These are phyloP conservation scores for Dendrocalamus sinicus DNA, from an alignment of 176 grass and related monocot genomes.

Conservation along the genomic window DNA sequence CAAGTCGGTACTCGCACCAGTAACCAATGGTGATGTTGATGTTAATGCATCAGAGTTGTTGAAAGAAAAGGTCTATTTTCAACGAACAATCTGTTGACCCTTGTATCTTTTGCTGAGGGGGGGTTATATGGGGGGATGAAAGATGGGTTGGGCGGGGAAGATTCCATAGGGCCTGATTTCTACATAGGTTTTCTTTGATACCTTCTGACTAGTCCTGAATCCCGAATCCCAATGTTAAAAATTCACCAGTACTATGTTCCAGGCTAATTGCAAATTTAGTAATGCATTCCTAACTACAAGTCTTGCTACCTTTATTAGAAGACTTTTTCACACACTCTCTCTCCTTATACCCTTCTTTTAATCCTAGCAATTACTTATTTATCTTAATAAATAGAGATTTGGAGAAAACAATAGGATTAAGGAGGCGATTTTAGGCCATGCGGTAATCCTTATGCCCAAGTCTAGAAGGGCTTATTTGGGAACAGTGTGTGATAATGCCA, in stretches of 20 bases:
- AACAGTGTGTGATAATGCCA: background rate
- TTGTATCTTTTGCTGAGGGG: conserved; percentile 15
- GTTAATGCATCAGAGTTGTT: conserved; percentile 64
- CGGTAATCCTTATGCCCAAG: background rate
- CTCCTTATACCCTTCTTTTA: background rate
- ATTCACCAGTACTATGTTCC: conserved; percentile 14
- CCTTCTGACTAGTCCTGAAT: background rate
- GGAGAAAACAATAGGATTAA: background rate
- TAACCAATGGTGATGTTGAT: conserved; percentile 59
- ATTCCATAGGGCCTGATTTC: conserved; percentile 26
- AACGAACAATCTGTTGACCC: conserved; percentile 7
- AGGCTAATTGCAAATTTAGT: conserved; percentile 16
- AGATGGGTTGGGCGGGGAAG: background rate
- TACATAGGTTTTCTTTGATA: conserved; percentile 5
- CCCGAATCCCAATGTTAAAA: conserved; percentile 3
- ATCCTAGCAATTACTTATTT: background rate
- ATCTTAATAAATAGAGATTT: conserved; percentile 18
- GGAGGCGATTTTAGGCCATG: background rate
- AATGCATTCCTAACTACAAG: background rate
- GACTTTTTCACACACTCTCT: background rate
- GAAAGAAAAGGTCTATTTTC: conserved; percentile 89
- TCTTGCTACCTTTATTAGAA: conserved; percentile 26
- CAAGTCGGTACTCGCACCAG: conserved; percentile 54
- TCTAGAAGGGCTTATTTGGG: conserved; percentile 10
- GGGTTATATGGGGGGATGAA: background rate